A percentile compares a stretch with the other conserved stretches of the same genome.
Evolutionary conservation across 345 rosid species (phyloP).

Genomic region (Salix koriyanagi): DNA sequence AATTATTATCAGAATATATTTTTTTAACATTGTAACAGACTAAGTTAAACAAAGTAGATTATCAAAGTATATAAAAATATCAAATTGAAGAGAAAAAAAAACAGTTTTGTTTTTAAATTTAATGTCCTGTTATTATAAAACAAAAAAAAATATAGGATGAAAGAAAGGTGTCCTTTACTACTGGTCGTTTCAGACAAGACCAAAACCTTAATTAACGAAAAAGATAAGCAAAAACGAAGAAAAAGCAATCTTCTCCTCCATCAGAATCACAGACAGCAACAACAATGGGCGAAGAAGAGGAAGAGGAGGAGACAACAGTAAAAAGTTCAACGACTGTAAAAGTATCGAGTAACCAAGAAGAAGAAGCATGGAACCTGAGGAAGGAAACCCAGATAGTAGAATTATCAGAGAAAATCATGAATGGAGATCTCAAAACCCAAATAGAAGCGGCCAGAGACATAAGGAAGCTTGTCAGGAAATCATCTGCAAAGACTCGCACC

Average conservation of each 20-base stretch:
- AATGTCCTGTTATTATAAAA: no score
- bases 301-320: slow-evolving; percentile 7
- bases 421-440: slow-evolving; percentile 56
- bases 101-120: no score
- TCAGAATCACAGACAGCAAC: no score
- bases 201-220: slow-evolving; percentile 2
- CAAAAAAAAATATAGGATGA: no score
- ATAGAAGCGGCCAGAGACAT: slow-evolving; percentile 65
- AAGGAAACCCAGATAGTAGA: slow-evolving; percentile 44
- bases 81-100: no score
- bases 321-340: not conserved
- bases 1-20: no score
- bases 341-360: slow-evolving; percentile 28
- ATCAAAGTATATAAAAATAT: no score
- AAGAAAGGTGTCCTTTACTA: no score
- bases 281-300: slow-evolving; percentile 22
- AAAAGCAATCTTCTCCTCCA: not conserved
- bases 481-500: slow-evolving; percentile 56
- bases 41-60: no score
- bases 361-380: slow-evolving; percentile 41
- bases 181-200: not conserved
- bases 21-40: no score
- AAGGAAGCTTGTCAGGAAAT: slow-evolving; percentile 48
- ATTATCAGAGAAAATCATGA: slow-evolving; percentile 44
- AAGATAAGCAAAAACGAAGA: not conserved